Percentiles rank a stretch among this genome's conserved stretches.
phyloP scores from a whole-genome alignment of 306 rosid genomes.

The Arachis hypogaea region DNA sequence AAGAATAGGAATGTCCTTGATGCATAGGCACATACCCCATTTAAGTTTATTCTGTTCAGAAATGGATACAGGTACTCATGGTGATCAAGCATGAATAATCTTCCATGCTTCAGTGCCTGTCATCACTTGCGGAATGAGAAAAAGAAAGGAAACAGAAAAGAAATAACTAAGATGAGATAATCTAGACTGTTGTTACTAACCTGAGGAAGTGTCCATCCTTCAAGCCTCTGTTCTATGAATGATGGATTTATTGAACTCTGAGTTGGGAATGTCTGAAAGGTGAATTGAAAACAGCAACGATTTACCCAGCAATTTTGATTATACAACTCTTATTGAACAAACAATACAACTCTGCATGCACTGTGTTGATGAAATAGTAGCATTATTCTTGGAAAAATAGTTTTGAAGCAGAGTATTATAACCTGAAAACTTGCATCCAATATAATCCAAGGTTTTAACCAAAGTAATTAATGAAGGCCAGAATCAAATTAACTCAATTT shows the following conservation, averaged over 20 bases:
- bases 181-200: constrained; percentile 37
- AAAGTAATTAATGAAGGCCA: too few species aligned
- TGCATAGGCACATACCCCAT: constrained; percentile 59
- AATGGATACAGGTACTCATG: constrained; percentile 72
- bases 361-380: not conserved
- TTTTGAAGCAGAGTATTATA: too few species aligned
- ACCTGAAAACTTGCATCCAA: too few species aligned
- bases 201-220: constrained; percentile 57
- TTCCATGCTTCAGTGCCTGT: constrained; percentile 60
- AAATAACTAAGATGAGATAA: not conserved
- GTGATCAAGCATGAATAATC: constrained; percentile 69
- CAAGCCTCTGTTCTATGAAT: constrained; percentile 61
- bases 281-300: constrained; percentile 1
- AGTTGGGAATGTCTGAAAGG: constrained; percentile 63
- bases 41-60: constrained; percentile 58
- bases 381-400: too few species aligned
- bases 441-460: too few species aligned
- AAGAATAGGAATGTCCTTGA: constrained; percentile 69
- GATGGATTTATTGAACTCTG: constrained; percentile 51
- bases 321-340: not conserved
- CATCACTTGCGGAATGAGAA: constrained; percentile 14
- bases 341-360: not conserved
- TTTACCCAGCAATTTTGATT: not conserved
- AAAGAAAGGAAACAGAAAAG: not conserved
- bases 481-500: too few species aligned